Base-by-base conservation (phyloP, 345 rosid genomes). In the Cardamine occulta region DNA sequence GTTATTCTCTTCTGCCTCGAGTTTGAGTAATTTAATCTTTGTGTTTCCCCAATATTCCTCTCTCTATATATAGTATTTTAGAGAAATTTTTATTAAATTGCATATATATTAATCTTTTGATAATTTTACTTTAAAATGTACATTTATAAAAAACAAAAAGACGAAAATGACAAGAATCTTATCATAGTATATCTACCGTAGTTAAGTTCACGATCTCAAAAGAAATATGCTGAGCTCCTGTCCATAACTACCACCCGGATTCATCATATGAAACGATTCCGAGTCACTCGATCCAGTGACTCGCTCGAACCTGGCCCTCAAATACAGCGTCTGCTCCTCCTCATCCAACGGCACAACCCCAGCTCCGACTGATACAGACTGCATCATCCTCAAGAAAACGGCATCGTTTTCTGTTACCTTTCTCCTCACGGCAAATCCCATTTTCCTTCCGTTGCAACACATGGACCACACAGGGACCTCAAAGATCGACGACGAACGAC, bases 391-490 rank as follows among this genome's bases (percentile, higher is more conserved):
- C 57, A 91, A 85, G 26, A 89, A 88, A 21, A 74, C 82, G 39
- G 71, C 83, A n/a, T 88, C 97, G 23, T 65, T 80, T 3, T 17
- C 80, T 0, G 79, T 85, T 76, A 82, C 74, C 69, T 80, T 82
- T 54, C 97, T 76, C 79, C 88, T 76, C 11, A 86, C 82, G 7
- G 96, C 96, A n/a, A 75, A 88, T 39, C 97, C 97, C 31, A 86
- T 91, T 64, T 89, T 91, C 84, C 91, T 79, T 3, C 96, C 97
- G 65, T 91, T 91, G 68, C 96, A 89, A 75, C 76, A 89, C 96
- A 91, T 87, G 29, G 91, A 81, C 97, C 97, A 91, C 28, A 88
- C 89, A 0, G 93, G 90, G 10, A 84, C 97, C 47, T 84, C 69
- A 63, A 86, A 87, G 26, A 61, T 88, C 75, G 81, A 9, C 23